Evolutionary conservation across 768 basidiomycete species (phyloP).

Genomic region (Tylopilus sp.): DNA sequence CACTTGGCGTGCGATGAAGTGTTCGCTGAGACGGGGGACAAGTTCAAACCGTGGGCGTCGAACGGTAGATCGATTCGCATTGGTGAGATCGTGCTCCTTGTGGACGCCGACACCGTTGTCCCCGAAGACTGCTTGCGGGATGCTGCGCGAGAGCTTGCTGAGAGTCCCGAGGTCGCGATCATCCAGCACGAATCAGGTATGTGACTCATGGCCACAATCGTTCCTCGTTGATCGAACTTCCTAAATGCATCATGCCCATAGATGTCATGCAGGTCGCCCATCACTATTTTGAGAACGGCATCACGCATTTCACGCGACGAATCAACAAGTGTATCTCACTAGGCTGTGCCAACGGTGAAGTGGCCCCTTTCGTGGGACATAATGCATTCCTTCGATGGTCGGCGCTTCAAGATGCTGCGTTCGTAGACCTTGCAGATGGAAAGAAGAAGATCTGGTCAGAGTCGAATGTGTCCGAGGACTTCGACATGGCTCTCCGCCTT

Average conservation of each 20-base stretch:
- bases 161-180: conserved; percentile 62
- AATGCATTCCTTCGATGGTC: conserved; percentile 91
- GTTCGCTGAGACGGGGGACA: conserved; percentile 51
- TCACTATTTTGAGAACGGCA: conserved; percentile 90
- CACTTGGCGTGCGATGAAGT: conserved; percentile 73
- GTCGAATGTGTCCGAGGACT: conserved; percentile 65
- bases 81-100: conserved; percentile 75
- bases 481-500: conserved; percentile 60
- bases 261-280: conserved; percentile 90
- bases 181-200: conserved; percentile 86
- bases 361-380: conserved; percentile 78
- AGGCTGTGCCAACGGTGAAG: conserved; percentile 75
- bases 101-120: conserved; percentile 87
- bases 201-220: conserved; percentile 29
- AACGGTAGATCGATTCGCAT: conserved; percentile 74
- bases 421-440: conserved; percentile 48
- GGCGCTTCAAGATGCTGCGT: conserved; percentile 82
- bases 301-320: conserved; percentile 83
- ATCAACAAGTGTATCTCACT: conserved; percentile 84
- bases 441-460: conserved; percentile 77
- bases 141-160: conserved; percentile 79
- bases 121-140: conserved; percentile 91
- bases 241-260: conserved; percentile 16
- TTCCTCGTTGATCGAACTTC: conserved; percentile 18
- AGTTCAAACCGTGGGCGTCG: conserved; percentile 72